phyloP scores from a whole-genome alignment of 495 filamentous ascomycete species.

The Penicillium cosmopolitanum region DNA sequence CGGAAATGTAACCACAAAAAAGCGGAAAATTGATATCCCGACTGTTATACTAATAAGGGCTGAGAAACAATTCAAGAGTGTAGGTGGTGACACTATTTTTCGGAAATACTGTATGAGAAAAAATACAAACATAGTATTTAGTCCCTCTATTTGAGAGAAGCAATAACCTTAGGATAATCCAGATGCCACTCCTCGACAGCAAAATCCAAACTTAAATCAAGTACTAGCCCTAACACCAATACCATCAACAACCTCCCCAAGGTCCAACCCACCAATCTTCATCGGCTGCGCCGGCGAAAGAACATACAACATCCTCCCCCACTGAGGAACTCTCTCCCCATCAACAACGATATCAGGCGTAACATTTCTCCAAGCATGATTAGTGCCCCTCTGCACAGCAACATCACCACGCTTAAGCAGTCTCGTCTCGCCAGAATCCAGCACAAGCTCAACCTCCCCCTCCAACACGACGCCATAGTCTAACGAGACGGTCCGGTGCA shows the following conservation, averaged over 20 bases:
- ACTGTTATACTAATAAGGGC: too few species aligned
- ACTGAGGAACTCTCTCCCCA: conserved; percentile 25
- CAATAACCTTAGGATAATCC: too few species aligned
- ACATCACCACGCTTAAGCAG: conserved; percentile 70
- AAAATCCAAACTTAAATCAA: conserved; percentile 8
- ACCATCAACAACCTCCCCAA: conserved; percentile 51
- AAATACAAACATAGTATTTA: too few species aligned
- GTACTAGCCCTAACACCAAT: conserved; percentile 38
- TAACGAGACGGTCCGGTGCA: conserved; percentile 74
- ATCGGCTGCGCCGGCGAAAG: conserved; percentile 47
- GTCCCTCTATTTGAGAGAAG: too few species aligned
- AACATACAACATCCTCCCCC: conserved; percentile 63
- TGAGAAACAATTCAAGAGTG: too few species aligned
- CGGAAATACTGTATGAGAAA: too few species aligned
- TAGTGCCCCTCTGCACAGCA: conserved; percentile 62
- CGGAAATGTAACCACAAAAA: too few species aligned
- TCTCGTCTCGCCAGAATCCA: conserved; percentile 62
- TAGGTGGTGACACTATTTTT: too few species aligned
- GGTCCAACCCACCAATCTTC: conserved; percentile 38
- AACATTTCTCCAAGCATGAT: conserved; percentile 44
- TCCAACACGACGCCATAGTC: conserved; percentile 79
- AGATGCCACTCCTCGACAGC: too few species aligned
- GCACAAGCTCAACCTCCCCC: conserved; percentile 74
- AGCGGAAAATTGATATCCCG: too few species aligned
- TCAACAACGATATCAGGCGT: conserved; percentile 31